These are phyloP conservation scores for Spathaspora sp. DNA, from an alignment of 1,139 yeast genomes.

Conservation along the genomic window DNA sequence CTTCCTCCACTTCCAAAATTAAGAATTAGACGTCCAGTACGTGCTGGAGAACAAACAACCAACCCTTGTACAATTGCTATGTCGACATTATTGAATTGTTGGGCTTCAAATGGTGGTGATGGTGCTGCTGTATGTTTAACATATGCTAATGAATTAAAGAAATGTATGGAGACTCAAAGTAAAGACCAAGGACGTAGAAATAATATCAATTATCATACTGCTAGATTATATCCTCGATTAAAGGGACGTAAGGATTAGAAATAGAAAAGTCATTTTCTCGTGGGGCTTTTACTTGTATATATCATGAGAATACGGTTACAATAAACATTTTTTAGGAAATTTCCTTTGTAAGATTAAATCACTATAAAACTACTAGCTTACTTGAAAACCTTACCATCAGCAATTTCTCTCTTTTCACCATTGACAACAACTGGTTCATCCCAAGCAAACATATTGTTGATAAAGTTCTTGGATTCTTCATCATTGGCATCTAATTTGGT, in stretches of 20 bases:
- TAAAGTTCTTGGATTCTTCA: constrained; percentile 36
- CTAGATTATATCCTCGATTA: constrained; percentile 76
- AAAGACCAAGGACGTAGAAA: constrained; percentile 44
- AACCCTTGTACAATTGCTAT: constrained; percentile 78
- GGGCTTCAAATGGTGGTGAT: constrained; percentile 96
- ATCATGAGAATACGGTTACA: background rate
- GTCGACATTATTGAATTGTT: constrained; percentile 86
- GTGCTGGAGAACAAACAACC: constrained; percentile 54
- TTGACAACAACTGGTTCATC: constrained; percentile 46
- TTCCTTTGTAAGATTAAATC: background rate
- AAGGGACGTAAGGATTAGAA: constrained; percentile 69
- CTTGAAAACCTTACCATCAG: constrained; percentile 52
- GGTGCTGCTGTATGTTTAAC: constrained; percentile 66
- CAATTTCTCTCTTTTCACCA: constrained; percentile 46
- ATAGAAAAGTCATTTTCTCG: constrained; percentile 1
- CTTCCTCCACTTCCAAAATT: constrained; percentile 78
- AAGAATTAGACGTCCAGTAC: constrained; percentile 65
- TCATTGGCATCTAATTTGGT: constrained; percentile 41
- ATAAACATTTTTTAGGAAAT: background rate
- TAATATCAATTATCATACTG: constrained; percentile 79
- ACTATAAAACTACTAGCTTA: constrained; percentile 17
- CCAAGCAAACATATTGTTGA: constrained; percentile 52
- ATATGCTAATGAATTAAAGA: constrained; percentile 53
- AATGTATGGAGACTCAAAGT: constrained; percentile 49
- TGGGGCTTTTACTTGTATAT: constrained; percentile 2